phyloP scores from a whole-genome alignment of 2,329 filamentous ascomycete genomes.

The Cladosporium velox region DNA sequence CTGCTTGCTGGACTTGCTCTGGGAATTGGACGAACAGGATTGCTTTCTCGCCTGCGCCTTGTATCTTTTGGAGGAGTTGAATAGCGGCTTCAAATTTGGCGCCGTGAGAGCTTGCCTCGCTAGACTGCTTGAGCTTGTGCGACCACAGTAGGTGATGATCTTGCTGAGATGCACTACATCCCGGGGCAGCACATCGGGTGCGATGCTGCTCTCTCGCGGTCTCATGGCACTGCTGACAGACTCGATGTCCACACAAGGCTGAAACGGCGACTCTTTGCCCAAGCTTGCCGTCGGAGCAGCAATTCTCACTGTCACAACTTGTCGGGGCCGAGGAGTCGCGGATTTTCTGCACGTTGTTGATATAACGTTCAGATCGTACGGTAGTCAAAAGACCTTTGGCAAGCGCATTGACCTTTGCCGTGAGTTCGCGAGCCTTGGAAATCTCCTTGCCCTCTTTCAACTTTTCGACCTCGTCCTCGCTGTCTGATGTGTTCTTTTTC shows the following conservation, averaged over 20 bases:
- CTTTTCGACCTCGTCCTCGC: neutral
- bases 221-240: conserved; percentile 48
- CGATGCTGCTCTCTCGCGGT: conserved; percentile 31
- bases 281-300: neutral
- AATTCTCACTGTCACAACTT: neutral
- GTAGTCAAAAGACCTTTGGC: conserved; percentile 27
- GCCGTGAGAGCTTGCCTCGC: conserved; percentile 36
- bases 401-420: conserved; percentile 22
- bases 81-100: conserved; percentile 53
- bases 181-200: conserved; percentile 40
- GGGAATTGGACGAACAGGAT: conserved; percentile 59
- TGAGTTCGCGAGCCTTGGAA: neutral
- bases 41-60: conserved; percentile 48
- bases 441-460: conserved; percentile 4
- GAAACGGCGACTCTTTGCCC: conserved; percentile 39
- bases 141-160: conserved; percentile 45
- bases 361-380: conserved; percentile 30
- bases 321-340: neutral
- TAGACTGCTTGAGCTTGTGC: conserved; percentile 37
- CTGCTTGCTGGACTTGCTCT: conserved; percentile 46
- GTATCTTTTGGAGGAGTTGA: conserved; percentile 46
- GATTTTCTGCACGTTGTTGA: conserved; percentile 26
- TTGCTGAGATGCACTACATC: conserved; percentile 45
- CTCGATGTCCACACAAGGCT: conserved; percentile 53
- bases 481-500: neutral